These are phyloP conservation scores for Penicillium waksmanii DNA, from an alignment of 495 filamentous ascomycete species.

Conservation along the genomic window DNA sequence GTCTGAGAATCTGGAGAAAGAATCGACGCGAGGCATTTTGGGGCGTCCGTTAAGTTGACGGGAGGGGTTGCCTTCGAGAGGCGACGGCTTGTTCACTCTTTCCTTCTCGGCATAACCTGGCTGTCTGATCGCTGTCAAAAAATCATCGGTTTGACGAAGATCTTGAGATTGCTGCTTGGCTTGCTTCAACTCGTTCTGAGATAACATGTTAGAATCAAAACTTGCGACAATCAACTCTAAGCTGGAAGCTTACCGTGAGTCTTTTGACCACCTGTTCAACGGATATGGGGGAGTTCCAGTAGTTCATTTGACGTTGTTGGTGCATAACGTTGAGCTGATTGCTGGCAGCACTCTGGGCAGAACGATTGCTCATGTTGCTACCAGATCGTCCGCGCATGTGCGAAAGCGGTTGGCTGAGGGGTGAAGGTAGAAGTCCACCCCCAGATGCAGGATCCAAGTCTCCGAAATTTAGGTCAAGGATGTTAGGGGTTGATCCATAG, in stretches of 20 bases:
- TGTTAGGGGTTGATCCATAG: slow-evolving; percentile 64
- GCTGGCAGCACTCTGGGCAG: slow-evolving; percentile 55
- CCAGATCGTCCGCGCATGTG: slow-evolving; percentile 71
- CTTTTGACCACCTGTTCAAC: slow-evolving; percentile 95
- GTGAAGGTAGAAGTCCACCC: slow-evolving; percentile 66
- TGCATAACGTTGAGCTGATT: slow-evolving; percentile 62
- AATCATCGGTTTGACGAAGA: slow-evolving; percentile 77
- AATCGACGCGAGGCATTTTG: slow-evolving; percentile 61
- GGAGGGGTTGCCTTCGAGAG: slow-evolving; percentile 38
- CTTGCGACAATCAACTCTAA: background rate
- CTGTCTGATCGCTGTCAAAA: slow-evolving; percentile 73
- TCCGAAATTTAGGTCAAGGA: slow-evolving; percentile 86
- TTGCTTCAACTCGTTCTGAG: slow-evolving; percentile 80
- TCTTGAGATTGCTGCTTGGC: slow-evolving; percentile 87
- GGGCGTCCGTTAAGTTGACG: slow-evolving; percentile 50
- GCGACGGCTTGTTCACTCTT: slow-evolving; percentile 40
- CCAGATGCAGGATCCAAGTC: slow-evolving; percentile 77
- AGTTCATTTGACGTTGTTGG: slow-evolving; percentile 71
- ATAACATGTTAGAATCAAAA: slow-evolving; percentile 18
- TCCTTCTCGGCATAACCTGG: slow-evolving; percentile 71
- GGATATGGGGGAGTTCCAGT: slow-evolving; percentile 85
- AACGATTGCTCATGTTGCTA: slow-evolving; percentile 67
- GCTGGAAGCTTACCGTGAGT: slow-evolving; percentile 65
- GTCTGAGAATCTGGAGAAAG: slow-evolving; percentile 73
- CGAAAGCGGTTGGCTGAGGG: slow-evolving; percentile 57